phyloP scores from a whole-genome alignment of 148 eudicot genomes.

The Vaccinium macrocarpon region DNA sequence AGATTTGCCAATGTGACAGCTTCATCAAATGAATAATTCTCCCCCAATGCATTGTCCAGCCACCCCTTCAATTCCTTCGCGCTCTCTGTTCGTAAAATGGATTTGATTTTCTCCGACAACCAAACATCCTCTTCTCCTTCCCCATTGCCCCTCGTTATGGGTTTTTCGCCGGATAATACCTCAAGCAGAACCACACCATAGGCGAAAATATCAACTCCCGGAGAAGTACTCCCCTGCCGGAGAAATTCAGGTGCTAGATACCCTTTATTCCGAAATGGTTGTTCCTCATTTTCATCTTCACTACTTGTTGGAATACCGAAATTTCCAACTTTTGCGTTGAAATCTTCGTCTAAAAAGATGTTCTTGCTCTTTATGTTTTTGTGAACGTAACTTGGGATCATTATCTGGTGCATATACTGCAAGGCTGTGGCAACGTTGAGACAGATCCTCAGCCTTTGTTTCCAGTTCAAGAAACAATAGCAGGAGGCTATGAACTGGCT shows the following conservation, averaged over 20 bases:
- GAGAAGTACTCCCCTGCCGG: constrained; percentile 29
- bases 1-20: constrained; percentile 61
- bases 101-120: constrained; percentile 43
- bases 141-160: constrained; percentile 26
- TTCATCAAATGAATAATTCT: constrained; percentile 57
- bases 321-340: constrained; percentile 76
- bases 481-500: constrained; percentile 90
- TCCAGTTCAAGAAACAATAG: constrained; percentile 75
- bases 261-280: constrained; percentile 53
- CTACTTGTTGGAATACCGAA: constrained; percentile 56
- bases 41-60: constrained; percentile 76
- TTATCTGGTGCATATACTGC: constrained; percentile 74
- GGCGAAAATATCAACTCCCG: constrained; percentile 57
- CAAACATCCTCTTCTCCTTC: constrained; percentile 27
- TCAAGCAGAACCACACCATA: constrained; percentile 77
- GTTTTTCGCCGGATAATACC: constrained; percentile 65
- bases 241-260: constrained; percentile 75
- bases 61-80: constrained; percentile 58
- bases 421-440: constrained; percentile 73
- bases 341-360: constrained; percentile 80
- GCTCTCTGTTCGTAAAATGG: constrained; percentile 43
- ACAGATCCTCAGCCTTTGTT: constrained; percentile 72
- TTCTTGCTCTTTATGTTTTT: constrained; percentile 59
- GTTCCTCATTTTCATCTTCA: constrained; percentile 26
- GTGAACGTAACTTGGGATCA: constrained; percentile 69